Conservation (phyloP, 306 rosid genomes). For the Lupinus albus region DNA sequence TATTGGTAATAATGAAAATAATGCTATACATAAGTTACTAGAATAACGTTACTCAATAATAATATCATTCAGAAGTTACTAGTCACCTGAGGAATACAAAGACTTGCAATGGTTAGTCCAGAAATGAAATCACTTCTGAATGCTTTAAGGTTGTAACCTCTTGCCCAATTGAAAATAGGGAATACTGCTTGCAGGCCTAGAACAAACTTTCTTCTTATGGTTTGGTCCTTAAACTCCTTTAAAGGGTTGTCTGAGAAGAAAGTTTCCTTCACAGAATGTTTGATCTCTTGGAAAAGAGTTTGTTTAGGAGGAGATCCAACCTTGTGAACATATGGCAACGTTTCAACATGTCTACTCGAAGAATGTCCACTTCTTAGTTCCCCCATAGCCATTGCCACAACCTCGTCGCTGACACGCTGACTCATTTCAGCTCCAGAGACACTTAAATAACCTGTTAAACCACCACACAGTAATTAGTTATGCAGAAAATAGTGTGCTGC, state of each 20-base stretch:
- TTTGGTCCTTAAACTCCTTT: constrained; percentile 49
- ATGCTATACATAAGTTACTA: not conserved
- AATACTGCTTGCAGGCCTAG: constrained; percentile 56
- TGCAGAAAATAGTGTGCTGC: not conserved
- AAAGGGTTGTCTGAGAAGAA: constrained; percentile 60
- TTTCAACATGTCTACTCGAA: constrained; percentile 32
- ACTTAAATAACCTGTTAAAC: constrained; percentile 11
- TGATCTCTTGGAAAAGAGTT: constrained; percentile 42
- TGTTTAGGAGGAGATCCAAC: constrained; percentile 51
- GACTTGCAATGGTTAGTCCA: constrained; percentile 83
- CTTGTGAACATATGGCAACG: constrained; percentile 42
- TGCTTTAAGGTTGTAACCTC: constrained; percentile 46
- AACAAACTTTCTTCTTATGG: constrained; percentile 34
- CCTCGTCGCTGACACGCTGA: constrained; percentile 35
- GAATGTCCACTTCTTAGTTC: constrained; percentile 35
- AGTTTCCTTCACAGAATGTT: constrained; percentile 41
- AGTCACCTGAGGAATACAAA: constrained; percentile 77
- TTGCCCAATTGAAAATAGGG: constrained; percentile 65
- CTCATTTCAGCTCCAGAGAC: constrained; percentile 34
- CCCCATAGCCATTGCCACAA: constrained; percentile 18
- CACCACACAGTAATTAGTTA: not conserved
- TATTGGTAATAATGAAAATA: not conserved
- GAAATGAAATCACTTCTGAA: constrained; percentile 61
- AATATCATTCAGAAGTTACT: not conserved
- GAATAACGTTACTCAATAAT: no score